Evolutionary conservation across 768 basidiomycete genomes (phyloP).

Genomic region (Mycena vitilis): DNA sequence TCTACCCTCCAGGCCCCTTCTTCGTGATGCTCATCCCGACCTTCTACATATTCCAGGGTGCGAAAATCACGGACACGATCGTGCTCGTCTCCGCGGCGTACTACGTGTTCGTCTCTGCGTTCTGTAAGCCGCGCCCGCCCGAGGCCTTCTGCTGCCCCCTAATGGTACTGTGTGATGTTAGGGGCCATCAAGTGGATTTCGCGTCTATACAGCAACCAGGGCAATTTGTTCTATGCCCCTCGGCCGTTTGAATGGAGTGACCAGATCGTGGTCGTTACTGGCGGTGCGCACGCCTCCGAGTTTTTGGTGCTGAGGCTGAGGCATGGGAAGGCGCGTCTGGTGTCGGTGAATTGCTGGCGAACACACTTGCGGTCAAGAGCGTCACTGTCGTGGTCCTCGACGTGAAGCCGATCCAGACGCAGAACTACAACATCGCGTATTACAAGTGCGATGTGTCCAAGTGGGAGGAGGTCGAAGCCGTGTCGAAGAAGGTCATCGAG

Average conservation of each 20-base stretch:
- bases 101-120: constrained; percentile 66
- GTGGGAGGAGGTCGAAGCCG: constrained; percentile 83
- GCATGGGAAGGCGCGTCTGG: constrained; percentile 79
- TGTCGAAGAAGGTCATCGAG: constrained; percentile 77
- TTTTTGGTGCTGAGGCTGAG: neutral
- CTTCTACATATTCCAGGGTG: constrained; percentile 81
- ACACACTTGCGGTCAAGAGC: constrained; percentile 85
- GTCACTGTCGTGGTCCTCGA: constrained; percentile 90
- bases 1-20: constrained; percentile 72
- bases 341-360: constrained; percentile 88
- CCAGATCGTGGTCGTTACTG: constrained; percentile 91
- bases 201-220: constrained; percentile 79
- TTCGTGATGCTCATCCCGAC: constrained; percentile 85
- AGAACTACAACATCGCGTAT: constrained; percentile 84
- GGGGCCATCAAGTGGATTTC: constrained; percentile 81
- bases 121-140: constrained; percentile 65
- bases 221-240: constrained; percentile 70
- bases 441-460: constrained; percentile 95
- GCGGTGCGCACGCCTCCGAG: constrained; percentile 63
- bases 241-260: constrained; percentile 83
- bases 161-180: constrained; percentile 39
- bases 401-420: constrained; percentile 78
- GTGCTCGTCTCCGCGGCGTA: constrained; percentile 67
- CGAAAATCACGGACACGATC: constrained; percentile 59
- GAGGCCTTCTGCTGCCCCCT: constrained; percentile 14